Percentiles rank a stretch among this genome's conserved stretches.
These are phyloP conservation scores for Brasilioporus rufonigricans DNA, from an alignment of 768 basidiomycete genomes.

Conservation along the genomic window DNA sequence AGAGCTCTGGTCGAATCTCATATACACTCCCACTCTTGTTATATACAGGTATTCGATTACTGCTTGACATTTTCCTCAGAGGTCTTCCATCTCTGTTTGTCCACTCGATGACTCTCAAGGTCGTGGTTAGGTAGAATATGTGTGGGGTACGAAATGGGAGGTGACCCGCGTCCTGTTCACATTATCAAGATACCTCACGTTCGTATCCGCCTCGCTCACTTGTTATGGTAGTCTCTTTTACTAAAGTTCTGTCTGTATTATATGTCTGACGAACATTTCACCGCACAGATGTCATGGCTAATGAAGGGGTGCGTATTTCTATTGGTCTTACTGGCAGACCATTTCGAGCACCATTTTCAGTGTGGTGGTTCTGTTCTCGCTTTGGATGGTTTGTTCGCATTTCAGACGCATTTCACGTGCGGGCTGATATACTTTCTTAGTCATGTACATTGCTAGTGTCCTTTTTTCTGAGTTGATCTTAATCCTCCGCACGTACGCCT, in stretches of 20 bases:
- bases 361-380: conserved; percentile 18
- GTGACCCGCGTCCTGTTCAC: conserved; percentile 24
- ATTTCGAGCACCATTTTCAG: conserved; percentile 7
- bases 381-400: conserved; percentile 14
- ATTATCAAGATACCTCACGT: conserved; percentile 27
- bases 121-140: conserved; percentile 14
- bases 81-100: conserved; percentile 6
- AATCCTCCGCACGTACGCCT: conserved; percentile 27
- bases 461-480: conserved; percentile 18
- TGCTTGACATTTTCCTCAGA: conserved; percentile 22
- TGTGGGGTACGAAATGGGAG: conserved; percentile 27
- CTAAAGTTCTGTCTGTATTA: neutral
- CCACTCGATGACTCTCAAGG: neutral
- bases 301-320: conserved; percentile 1
- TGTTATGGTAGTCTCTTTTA: conserved; percentile 19
- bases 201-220: conserved; percentile 15
- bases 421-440: conserved; percentile 9
- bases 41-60: conserved; percentile 20
- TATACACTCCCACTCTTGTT: neutral
- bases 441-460: conserved; percentile 12
- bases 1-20: neutral
- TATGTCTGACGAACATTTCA: neutral
- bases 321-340: neutral
- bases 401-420: neutral
- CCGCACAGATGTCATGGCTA: conserved; percentile 8